Evolutionary conservation across 768 basidiomycete genomes (phyloP).

Genomic region (Dioszegia crocea): DNA sequence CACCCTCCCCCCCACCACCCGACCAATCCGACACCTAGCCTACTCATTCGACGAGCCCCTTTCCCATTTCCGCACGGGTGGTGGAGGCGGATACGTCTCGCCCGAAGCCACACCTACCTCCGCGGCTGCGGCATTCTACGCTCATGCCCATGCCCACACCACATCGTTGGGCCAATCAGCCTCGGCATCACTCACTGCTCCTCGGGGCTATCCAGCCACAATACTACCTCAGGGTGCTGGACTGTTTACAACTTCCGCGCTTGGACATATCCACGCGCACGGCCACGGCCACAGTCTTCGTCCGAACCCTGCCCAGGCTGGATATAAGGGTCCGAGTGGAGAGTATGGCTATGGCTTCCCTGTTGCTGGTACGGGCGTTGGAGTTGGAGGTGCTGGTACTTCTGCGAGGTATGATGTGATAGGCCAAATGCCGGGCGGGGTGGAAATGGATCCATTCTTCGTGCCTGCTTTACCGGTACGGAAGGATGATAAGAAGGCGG

Average conservation of each 20-base stretch:
- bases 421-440: no score
- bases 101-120: constrained; percentile 12
- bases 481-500: background rate
- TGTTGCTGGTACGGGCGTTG: no score
- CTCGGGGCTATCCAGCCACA: constrained; percentile 1
- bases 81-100: constrained; percentile 6
- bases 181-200: background rate
- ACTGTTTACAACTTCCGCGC: background rate
- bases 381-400: no score
- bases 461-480: constrained; percentile 13
- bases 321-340: background rate
- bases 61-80: background rate
- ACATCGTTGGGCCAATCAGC: background rate
- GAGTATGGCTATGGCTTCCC: background rate
- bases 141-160: background rate
- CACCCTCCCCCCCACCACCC: background rate
- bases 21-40: background rate
- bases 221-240: background rate
- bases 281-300: no score
- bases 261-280: background rate
- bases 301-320: background rate
- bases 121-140: background rate
- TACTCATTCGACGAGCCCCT: constrained; percentile 1
- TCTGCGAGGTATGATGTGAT: no score
- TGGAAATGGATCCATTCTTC: constrained; percentile 27